These are phyloP conservation scores for Yamadazyma dushanensis DNA, from an alignment of 1,139 yeast genomes.

Conservation along the genomic window DNA sequence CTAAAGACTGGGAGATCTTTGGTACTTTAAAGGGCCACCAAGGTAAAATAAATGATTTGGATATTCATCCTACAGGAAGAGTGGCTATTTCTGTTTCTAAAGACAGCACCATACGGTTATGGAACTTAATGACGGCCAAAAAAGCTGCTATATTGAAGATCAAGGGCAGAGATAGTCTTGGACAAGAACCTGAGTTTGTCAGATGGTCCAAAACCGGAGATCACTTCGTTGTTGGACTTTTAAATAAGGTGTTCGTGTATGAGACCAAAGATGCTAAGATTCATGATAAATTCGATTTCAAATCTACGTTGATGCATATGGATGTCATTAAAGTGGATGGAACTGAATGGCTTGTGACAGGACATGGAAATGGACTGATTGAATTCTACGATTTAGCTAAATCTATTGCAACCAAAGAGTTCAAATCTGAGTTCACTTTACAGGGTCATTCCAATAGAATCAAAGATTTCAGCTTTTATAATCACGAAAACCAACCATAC, in stretches of 20 bases:
- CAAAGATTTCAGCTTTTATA: slow-evolving; percentile 66
- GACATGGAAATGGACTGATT: slow-evolving; percentile 74
- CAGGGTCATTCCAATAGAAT: slow-evolving; percentile 85
- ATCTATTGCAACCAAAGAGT: slow-evolving; percentile 22
- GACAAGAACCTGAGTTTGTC: slow-evolving; percentile 67
- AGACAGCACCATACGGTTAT: slow-evolving; percentile 79
- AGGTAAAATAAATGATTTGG: slow-evolving; percentile 74
- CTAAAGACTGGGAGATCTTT: slow-evolving; percentile 94
- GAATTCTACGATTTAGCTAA: slow-evolving; percentile 46
- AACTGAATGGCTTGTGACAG: slow-evolving; percentile 61
- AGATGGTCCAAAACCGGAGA: slow-evolving; percentile 66
- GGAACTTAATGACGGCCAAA: slow-evolving; percentile 98
- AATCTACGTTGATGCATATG: slow-evolving; percentile 67
- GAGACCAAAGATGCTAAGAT: slow-evolving; percentile 65
- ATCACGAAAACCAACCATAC: slow-evolving; percentile 46
- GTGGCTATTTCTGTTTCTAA: slow-evolving; percentile 87
- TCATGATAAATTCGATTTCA: slow-evolving; percentile 47
- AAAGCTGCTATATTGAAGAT: slow-evolving; percentile 85
- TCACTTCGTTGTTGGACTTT: slow-evolving; percentile 72
- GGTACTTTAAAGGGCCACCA: slow-evolving; percentile 86
- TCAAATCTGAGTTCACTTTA: slow-evolving; percentile 54
- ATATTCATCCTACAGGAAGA: slow-evolving; percentile 91
- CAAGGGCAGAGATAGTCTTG: slow-evolving; percentile 61
- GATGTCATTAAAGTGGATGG: slow-evolving; percentile 47
- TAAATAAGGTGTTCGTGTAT: slow-evolving; percentile 64